These are phyloP conservation scores for Boletus reticulatus DNA, from an alignment of 768 basidiomycete genomes.

Conservation along the genomic window DNA sequence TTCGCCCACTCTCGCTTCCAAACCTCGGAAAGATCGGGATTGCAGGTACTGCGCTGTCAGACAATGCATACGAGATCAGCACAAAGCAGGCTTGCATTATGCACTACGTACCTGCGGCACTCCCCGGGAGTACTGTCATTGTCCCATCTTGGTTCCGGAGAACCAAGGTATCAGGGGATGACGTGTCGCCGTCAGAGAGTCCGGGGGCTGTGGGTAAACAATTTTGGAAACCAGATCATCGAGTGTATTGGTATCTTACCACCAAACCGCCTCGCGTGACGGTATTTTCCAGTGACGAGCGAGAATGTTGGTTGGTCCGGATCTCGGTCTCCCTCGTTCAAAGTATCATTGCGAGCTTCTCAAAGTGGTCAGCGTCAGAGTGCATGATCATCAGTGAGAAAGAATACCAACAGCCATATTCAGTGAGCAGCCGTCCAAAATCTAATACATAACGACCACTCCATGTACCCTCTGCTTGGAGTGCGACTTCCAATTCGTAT, in stretches of 20 bases:
- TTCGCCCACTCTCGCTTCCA: conserved; percentile 74
- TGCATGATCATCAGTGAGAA: background rate
- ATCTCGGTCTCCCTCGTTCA: conserved; percentile 45
- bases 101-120: conserved; percentile 61
- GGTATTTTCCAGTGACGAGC: conserved; percentile 80
- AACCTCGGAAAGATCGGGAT: conserved; percentile 71
- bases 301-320: conserved; percentile 81
- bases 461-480: conserved; percentile 70
- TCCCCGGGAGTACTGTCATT: conserved; percentile 54
- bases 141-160: conserved; percentile 64
- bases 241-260: conserved; percentile 19
- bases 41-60: conserved; percentile 66
- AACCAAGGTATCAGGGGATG: conserved; percentile 44
- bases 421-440: conserved; percentile 57
- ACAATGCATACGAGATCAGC: conserved; percentile 6
- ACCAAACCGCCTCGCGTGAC: conserved; percentile 71
- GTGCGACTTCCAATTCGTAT: conserved; percentile 81
- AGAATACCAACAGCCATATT: conserved; percentile 22
- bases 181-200: conserved; percentile 14
- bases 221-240: background rate
- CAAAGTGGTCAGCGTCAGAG: background rate
- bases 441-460: conserved; percentile 78
- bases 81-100: conserved; percentile 4
- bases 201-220: conserved; percentile 6
- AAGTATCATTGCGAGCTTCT: conserved; percentile 4